Evolutionary conservation across 2,329 filamentous ascomycete genomes (phyloP).

Genomic region (Salinomyces thailandicus): DNA sequence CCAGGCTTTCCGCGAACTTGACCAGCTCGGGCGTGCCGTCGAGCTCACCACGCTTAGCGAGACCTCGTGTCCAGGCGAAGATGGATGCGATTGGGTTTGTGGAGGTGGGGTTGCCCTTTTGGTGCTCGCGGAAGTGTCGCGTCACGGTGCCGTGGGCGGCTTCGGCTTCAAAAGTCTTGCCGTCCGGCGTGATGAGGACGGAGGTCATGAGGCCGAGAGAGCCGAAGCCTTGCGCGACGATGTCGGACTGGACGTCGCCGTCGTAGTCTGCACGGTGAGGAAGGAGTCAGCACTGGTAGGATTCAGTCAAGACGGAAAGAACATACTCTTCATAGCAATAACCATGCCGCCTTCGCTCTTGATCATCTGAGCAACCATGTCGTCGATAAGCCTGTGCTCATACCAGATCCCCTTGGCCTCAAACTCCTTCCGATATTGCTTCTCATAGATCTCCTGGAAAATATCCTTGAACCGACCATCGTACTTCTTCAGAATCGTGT

Average conservation of each 20-base stretch:
- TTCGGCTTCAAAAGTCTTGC: conserved; percentile 94
- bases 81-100: conserved; percentile 99
- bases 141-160: conserved; percentile 97
- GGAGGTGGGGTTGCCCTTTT: conserved; percentile 93
- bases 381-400: conserved; percentile 96
- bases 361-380: conserved; percentile 99
- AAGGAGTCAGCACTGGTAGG: neutral
- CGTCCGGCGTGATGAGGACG: conserved; percentile 90
- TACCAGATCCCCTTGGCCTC: conserved; percentile 95
- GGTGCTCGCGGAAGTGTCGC: conserved; percentile 96
- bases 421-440: conserved; percentile 75
- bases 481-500: conserved; percentile 98
- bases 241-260: conserved; percentile 96
- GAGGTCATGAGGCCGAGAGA: conserved; percentile 98
- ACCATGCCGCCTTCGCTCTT: conserved; percentile 95
- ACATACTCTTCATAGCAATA: conserved; percentile 89
- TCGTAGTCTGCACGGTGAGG: conserved; percentile 65
- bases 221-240: conserved; percentile 95
- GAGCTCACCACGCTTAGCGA: conserved; percentile 84
- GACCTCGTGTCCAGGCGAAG: conserved; percentile 95
- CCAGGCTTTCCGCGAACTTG: conserved; percentile 80
- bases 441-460: conserved; percentile 94
- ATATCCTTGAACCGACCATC: conserved; percentile 99
- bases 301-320: neutral
- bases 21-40: conserved; percentile 88